Evolutionary conservation across 495 filamentous ascomycete species (phyloP), one percentile per base, ranked within the genome.

Genomic region (Aspergillus diversus): DNA sequence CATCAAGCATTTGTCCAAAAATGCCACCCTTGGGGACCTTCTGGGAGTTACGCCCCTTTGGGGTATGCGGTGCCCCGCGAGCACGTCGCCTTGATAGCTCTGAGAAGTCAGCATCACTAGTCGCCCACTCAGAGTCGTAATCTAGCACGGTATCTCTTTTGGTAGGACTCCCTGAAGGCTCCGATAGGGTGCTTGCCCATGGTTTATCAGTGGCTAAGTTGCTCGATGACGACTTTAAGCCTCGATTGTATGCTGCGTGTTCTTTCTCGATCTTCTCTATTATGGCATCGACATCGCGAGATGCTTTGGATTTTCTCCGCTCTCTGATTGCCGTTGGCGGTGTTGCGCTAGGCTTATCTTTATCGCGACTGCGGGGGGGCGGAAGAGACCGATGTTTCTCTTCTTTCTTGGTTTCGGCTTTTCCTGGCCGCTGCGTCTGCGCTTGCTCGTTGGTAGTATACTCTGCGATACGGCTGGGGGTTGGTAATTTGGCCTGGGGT

Each of bases 401-500:
- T 33, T 69, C 70, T n/a, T 63, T 73, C 11, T 59, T 65, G 5
- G 47, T 50, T 50, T 17, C 16, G 21, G 13, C 21, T 31, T 50
- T 43, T 27, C n/a, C 57, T 47, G 31, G 43, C 3, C 60, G 72
- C 16, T 64, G 63, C 4, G 71, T 57, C 33, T 50, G 66, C 11
- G 68, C 1, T 16, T 52, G 63, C n/a, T 81, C 78, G 58, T 79
- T 80, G 21, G 73, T 71, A 43, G 79, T 83, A 57, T 78, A 78
- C 54, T 73, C 66, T 46, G 79, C 63, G 54, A 81, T 68, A 48
- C 82, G 80, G 60, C 73, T 77, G 75, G 83, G 66, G 75, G 69
- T 59, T 77, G 87, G 73, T 78, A 81, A 63, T 80, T 89, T 67
- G 34, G 72, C 63, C 73, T 86, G 58, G 77, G 79, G 32, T 66